Evolutionary conservation across 495 filamentous ascomycete species (phyloP).

Genomic region (Neurospora sp.): DNA sequence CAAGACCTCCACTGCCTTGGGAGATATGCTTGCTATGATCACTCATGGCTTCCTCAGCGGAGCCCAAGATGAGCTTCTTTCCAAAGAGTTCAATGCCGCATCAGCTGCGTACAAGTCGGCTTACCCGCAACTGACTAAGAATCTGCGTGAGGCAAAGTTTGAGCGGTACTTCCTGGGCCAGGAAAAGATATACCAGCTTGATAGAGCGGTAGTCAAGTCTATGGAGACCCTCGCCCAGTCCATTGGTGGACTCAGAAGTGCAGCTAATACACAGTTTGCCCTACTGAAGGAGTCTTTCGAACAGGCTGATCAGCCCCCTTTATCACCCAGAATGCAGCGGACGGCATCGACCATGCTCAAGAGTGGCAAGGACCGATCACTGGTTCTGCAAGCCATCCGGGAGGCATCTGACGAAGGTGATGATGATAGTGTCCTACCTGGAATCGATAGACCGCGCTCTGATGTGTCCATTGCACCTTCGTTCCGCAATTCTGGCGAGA

Average conservation of each 20-base stretch:
- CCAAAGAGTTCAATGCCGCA: slow-evolving; percentile 52
- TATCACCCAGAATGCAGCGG: slow-evolving; percentile 23
- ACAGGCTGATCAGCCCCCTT: slow-evolving; percentile 14
- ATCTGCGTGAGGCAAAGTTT: slow-evolving; percentile 77
- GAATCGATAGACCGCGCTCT: neutral
- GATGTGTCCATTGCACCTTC: slow-evolving; percentile 17
- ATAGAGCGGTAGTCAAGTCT: slow-evolving; percentile 71
- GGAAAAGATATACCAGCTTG: slow-evolving; percentile 70
- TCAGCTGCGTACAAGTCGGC: slow-evolving; percentile 57
- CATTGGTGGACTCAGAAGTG: slow-evolving; percentile 82
- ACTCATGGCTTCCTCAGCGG: slow-evolving; percentile 80
- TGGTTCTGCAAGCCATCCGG: slow-evolving; percentile 50
- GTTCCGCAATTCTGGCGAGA: slow-evolving; percentile 54
- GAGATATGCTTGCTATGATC: slow-evolving; percentile 72
- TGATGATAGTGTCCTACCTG: slow-evolving; percentile 29
- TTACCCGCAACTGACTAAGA: slow-evolving; percentile 65
- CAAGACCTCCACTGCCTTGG: slow-evolving; percentile 64
- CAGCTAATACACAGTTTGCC: slow-evolving; percentile 79
- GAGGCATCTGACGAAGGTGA: slow-evolving; percentile 55
- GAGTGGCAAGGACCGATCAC: slow-evolving; percentile 18
- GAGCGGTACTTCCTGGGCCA: slow-evolving; percentile 82
- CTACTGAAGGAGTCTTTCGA: slow-evolving; percentile 54
- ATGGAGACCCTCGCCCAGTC: slow-evolving; percentile 83
- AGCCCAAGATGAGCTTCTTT: slow-evolving; percentile 64
- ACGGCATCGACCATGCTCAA: slow-evolving; percentile 23